Evolutionary conservation across 192 early-diverging fungal species (phyloP).

Genomic region (Coemansia sp.): DNA sequence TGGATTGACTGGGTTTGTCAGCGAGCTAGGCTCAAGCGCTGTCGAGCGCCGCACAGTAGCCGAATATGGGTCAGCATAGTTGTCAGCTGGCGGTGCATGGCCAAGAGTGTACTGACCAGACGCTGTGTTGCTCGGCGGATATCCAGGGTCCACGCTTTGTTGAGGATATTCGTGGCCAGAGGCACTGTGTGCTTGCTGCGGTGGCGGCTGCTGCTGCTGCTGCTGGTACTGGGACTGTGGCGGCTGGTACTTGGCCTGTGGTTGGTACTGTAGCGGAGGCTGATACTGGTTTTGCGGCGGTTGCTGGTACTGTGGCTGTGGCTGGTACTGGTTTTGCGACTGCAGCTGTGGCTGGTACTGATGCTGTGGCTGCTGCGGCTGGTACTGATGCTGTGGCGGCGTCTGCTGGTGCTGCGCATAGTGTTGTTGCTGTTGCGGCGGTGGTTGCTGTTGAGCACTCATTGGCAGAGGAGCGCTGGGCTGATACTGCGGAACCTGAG

Average conservation of each 20-base stretch:
- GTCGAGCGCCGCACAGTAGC: constrained; percentile 23
- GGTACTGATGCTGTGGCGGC: constrained; percentile 9
- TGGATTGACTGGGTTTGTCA: constrained; percentile 13
- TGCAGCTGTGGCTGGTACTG: not conserved
- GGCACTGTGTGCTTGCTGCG: constrained; percentile 8
- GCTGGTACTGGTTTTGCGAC: constrained; percentile 5
- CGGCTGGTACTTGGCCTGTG: constrained; percentile 9
- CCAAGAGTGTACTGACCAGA: constrained; percentile 5
- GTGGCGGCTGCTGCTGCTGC: not conserved
- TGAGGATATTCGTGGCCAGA: constrained; percentile 5
- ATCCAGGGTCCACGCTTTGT: constrained; percentile 5
- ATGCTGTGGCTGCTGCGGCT: not conserved
- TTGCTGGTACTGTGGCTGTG: constrained; percentile 17
- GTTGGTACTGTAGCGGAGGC: constrained; percentile 5
- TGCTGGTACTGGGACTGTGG: constrained; percentile 4
- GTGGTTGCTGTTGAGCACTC: constrained; percentile 8
- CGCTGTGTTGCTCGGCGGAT: not conserved
- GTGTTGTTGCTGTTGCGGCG: constrained; percentile 19
- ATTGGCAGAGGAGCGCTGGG: constrained; percentile 34
- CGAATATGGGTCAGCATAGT: constrained; percentile 30
- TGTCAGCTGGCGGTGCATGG: constrained; percentile 14
- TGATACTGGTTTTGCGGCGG: constrained; percentile 18
- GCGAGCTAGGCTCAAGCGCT: constrained; percentile 15
- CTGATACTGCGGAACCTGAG: constrained; percentile 33
- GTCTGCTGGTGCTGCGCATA: constrained; percentile 16